Conservation (phyloP, 2,329 filamentous ascomycete species). For the Aspergillus thermomutatus region DNA sequence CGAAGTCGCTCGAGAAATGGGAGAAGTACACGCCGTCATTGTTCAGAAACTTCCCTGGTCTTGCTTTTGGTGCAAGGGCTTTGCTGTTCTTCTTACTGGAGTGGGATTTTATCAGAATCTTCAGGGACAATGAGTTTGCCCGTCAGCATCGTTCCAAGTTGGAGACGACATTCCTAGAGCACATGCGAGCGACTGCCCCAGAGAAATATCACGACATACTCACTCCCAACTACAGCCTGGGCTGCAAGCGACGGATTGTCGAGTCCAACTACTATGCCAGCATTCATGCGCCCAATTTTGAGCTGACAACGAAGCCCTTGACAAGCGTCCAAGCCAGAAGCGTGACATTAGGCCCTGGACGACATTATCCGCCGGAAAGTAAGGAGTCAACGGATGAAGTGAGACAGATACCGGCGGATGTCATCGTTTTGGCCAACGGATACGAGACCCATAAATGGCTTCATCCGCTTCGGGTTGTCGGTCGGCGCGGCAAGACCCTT, state of each 20-base stretch:
- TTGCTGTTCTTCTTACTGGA: background rate
- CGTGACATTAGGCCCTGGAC: background rate
- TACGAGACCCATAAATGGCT: constrained; percentile 37
- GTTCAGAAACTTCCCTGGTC: background rate
- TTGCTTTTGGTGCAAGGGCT: background rate
- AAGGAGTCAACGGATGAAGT: background rate
- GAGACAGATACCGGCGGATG: constrained; percentile 18
- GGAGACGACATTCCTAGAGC: constrained; percentile 13
- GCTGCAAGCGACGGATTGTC: constrained; percentile 9
- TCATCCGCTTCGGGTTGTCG: constrained; percentile 29
- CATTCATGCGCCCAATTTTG: constrained; percentile 8
- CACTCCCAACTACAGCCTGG: constrained; percentile 13
- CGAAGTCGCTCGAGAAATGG: background rate
- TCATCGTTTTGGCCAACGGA: constrained; percentile 34
- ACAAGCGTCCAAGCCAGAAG: background rate
- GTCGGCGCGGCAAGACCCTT: constrained; percentile 19
- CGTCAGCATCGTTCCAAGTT: constrained; percentile 6
- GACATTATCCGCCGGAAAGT: background rate
- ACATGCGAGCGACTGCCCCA: constrained; percentile 18
- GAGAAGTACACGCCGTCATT: background rate
- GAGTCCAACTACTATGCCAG: constrained; percentile 9
- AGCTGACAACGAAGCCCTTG: constrained; percentile 11
- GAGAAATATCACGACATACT: constrained; percentile 16
- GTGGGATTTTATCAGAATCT: constrained; percentile 7
- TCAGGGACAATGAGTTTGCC: constrained; percentile 21